phyloP scores from a whole-genome alignment of 2,329 filamentous ascomycete genomes.

The Tolypocladium nubicola region DNA sequence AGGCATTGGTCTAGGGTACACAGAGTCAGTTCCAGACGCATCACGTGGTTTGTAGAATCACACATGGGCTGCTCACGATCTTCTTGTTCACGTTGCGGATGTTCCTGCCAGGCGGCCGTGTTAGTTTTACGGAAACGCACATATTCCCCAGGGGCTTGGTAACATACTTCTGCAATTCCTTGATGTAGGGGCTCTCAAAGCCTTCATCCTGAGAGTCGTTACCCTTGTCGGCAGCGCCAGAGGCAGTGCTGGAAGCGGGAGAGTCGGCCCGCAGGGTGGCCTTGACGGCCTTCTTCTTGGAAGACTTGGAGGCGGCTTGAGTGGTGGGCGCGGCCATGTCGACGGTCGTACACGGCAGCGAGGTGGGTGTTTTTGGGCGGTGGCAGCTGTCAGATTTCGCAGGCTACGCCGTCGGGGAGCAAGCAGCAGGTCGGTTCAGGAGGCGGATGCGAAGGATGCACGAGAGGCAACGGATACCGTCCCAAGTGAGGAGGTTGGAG shows the following conservation, averaged over 20 bases:
- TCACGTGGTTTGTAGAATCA: neutral
- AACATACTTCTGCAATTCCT: slow-evolving; percentile 80
- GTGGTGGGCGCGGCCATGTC: slow-evolving; percentile 53
- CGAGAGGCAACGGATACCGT: neutral
- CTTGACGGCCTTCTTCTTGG: slow-evolving; percentile 57
- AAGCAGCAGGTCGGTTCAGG: neutral
- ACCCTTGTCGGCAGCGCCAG: slow-evolving; percentile 38
- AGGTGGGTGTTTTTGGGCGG: neutral
- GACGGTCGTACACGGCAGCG: slow-evolving; percentile 3
- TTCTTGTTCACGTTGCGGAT: slow-evolving; percentile 93
- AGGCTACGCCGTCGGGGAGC: neutral
- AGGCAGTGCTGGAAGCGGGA: slow-evolving; percentile 36
- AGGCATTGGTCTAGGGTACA: slow-evolving; percentile 48
- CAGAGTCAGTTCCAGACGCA: neutral
- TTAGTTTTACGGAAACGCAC: neutral
- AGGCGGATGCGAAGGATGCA: neutral
- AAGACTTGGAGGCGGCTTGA: slow-evolving; percentile 52
- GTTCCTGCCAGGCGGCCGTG: slow-evolving; percentile 44
- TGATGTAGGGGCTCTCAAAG: slow-evolving; percentile 69
- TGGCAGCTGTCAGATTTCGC: neutral
- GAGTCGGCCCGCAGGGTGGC: slow-evolving; percentile 41
- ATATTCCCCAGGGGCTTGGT: neutral
- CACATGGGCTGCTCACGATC: slow-evolving; percentile 52
- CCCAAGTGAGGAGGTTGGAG: neutral
- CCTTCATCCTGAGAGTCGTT: slow-evolving; percentile 47